Evolutionary conservation across 2,329 filamentous ascomycete genomes (phyloP).

Genomic region (Neonectria sp.): DNA sequence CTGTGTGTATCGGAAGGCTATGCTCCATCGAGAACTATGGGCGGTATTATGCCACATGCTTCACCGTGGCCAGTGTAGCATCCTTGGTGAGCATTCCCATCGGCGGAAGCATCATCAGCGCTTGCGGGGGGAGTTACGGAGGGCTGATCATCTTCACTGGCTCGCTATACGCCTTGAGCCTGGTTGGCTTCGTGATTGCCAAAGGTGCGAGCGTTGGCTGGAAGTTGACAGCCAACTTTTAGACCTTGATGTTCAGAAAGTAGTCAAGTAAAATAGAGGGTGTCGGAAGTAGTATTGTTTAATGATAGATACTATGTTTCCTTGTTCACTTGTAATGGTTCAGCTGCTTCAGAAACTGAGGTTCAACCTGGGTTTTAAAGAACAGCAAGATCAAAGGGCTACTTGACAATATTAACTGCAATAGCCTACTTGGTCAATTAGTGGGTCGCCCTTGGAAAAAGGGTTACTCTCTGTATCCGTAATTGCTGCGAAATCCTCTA

Average conservation of each 20-base stretch:
- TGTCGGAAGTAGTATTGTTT: too few species aligned
- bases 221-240: constrained; percentile 7
- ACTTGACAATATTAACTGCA: neutral
- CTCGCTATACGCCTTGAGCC: neutral
- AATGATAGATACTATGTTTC: neutral
- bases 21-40: constrained; percentile 78
- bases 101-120: constrained; percentile 2
- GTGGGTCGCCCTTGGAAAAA: too few species aligned
- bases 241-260: neutral
- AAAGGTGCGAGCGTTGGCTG: constrained; percentile 7
- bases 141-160: constrained; percentile 14
- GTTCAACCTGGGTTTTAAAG: neutral
- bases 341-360: neutral
- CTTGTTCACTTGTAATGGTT: neutral
- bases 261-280: too few species aligned
- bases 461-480: too few species aligned
- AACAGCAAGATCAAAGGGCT: neutral
- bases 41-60: constrained; percentile 77
- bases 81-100: constrained; percentile 42
- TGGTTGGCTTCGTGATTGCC: constrained; percentile 3
- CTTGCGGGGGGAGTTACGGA: constrained; percentile 6
- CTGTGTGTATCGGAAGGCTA: constrained; percentile 78
- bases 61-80: constrained; percentile 76
- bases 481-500: too few species aligned
- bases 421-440: too few species aligned